phyloP scores from a whole-genome alignment of 345 rosid species.

The Eucalyptus shirleyi region DNA sequence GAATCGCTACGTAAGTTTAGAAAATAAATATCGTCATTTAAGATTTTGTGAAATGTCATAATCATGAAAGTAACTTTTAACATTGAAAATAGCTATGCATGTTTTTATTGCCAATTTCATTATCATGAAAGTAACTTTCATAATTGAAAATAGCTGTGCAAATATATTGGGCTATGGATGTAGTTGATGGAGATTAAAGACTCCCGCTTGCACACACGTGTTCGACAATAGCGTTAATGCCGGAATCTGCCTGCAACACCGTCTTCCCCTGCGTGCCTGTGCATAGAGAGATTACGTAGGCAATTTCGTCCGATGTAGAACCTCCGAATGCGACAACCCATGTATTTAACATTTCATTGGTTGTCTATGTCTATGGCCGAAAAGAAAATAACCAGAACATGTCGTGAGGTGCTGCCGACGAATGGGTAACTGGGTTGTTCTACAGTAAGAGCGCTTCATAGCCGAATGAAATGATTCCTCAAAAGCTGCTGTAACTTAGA shows the following conservation, averaged over 20 bases:
- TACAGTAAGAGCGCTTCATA: background rate
- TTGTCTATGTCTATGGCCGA: background rate
- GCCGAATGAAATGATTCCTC: background rate
- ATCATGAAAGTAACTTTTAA: background rate
- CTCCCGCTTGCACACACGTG: no score
- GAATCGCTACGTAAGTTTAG: background rate
- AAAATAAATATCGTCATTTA: background rate
- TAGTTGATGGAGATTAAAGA: no score
- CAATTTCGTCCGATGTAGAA: background rate
- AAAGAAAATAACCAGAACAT: background rate
- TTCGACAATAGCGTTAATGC: no score
- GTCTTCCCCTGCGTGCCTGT: no score
- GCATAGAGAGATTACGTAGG: no score
- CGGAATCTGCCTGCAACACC: no score
- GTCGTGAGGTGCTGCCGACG: background rate
- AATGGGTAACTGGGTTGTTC: background rate
- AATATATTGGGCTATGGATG: no score
- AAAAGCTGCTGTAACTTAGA: background rate
- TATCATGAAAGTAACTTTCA: no score
- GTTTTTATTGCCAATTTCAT: no score
- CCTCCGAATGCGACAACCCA: background rate
- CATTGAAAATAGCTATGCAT: background rate
- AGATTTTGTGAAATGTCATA: background rate
- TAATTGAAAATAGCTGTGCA: no score
- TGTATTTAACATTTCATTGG: background rate